Conservation (phyloP, 2,329 filamentous ascomycete species). For the Talaromyces sp. region DNA sequence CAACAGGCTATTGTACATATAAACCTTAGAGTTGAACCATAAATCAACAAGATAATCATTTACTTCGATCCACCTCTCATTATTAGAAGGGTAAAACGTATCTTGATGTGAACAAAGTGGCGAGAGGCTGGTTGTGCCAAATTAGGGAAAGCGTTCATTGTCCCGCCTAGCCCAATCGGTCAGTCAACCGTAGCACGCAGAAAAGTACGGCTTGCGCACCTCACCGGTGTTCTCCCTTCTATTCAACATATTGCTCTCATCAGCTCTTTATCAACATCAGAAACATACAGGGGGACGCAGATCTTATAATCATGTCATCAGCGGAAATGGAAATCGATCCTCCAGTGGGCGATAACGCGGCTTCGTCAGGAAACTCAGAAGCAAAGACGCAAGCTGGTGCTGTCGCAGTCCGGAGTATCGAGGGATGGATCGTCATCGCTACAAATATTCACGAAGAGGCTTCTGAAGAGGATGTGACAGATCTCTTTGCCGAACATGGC, state of each 20-base stretch:
- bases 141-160: neutral
- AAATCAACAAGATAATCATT: neutral
- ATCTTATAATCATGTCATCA: constrained; percentile 31
- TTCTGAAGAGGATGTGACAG: constrained; percentile 63
- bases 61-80: neutral
- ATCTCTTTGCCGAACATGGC: constrained; percentile 64
- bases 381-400: constrained; percentile 45
- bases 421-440: constrained; percentile 67
- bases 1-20: constrained; percentile 12
- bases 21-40: neutral
- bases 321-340: constrained; percentile 47
- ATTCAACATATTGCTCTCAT: neutral
- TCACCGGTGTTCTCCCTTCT: neutral
- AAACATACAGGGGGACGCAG: neutral
- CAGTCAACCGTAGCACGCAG: neutral
- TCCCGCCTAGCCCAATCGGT: neutral
- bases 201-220: neutral
- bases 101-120: neutral
- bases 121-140: neutral
- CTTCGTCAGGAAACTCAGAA: constrained; percentile 33
- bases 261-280: neutral
- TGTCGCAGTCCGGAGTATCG: constrained; percentile 63
- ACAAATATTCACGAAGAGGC: constrained; percentile 68
- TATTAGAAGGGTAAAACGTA: neutral
- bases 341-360: constrained; percentile 33